Conservation (phyloP, 1,139 yeast genomes). For the Protomyces gravidus region DNA sequence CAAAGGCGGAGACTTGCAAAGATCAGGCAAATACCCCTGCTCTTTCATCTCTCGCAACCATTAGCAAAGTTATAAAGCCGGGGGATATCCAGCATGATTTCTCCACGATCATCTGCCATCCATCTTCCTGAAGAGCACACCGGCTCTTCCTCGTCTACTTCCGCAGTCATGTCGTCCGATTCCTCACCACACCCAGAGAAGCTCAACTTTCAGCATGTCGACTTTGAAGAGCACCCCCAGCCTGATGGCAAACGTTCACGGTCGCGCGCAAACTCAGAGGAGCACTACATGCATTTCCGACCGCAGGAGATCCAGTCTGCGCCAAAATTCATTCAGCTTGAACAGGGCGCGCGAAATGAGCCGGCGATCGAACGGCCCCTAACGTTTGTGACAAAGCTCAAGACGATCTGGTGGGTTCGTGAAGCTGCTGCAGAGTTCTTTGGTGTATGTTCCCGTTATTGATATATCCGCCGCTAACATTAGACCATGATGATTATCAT, state of each 20-base stretch:
- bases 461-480: background rate
- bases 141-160: background rate
- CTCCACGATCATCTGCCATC: background rate
- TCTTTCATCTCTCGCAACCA: too few relatives aligned
- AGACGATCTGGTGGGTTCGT: conserved; percentile 35
- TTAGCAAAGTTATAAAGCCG: too few relatives aligned
- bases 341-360: conserved; percentile 16
- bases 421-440: conserved; percentile 46
- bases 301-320: conserved; percentile 25
- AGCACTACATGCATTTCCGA: conserved; percentile 17
- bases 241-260: background rate
- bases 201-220: conserved; percentile 14
- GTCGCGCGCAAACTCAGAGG: conserved; percentile 2
- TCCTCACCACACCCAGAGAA: background rate
- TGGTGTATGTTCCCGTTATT: conserved; percentile 2
- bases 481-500: conserved; percentile 28
- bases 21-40: too few relatives aligned
- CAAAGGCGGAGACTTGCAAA: too few relatives aligned
- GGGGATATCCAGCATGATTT: background rate
- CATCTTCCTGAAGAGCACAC: background rate
- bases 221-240: conserved; percentile 7
- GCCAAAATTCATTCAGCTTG: conserved; percentile 27
- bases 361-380: conserved; percentile 5
- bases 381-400: conserved; percentile 14
- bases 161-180: background rate